These are phyloP conservation scores for Ophiostoma australiae DNA, from an alignment of 2,329 filamentous ascomycete species.

Conservation along the genomic window DNA sequence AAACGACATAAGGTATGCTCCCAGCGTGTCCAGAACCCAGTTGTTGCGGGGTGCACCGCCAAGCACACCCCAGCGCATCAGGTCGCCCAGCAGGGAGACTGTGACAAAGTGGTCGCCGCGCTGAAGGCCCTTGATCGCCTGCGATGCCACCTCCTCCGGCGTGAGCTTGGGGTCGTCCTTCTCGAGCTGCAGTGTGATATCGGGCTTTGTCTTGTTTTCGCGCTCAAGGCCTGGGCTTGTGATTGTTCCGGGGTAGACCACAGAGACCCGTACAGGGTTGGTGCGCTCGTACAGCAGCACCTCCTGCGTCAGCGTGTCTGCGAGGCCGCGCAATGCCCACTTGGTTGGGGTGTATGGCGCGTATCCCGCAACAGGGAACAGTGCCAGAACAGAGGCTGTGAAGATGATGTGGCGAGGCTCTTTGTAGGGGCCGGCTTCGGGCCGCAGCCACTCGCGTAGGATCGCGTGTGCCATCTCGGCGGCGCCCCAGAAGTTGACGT, in stretches of 20 bases:
- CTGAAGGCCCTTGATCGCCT: conserved; percentile 69
- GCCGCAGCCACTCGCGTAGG: conserved; percentile 66
- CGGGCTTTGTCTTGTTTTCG: conserved; percentile 76
- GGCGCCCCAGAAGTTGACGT: conserved; percentile 84
- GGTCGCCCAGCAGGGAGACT: conserved; percentile 63
- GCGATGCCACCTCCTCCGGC: conserved; percentile 69
- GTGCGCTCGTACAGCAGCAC: conserved; percentile 73
- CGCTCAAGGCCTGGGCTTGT: conserved; percentile 66
- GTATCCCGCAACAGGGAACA: conserved; percentile 78
- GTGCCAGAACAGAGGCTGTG: conserved; percentile 71
- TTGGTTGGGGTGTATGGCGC: conserved; percentile 78
- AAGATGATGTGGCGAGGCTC: conserved; percentile 76
- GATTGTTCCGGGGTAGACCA: conserved; percentile 82
- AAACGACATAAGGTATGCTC: conserved; percentile 49
- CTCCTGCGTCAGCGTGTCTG: conserved; percentile 80
- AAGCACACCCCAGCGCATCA: conserved; percentile 62
- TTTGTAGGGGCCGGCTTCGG: conserved; percentile 42
- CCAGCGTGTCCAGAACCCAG: conserved; percentile 55
- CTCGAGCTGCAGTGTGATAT: conserved; percentile 73
- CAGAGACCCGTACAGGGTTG: conserved; percentile 64
- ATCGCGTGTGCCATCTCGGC: conserved; percentile 81
- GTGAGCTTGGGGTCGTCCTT: conserved; percentile 74
- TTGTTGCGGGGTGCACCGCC: conserved; percentile 55
- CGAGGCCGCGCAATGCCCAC: conserved; percentile 74
- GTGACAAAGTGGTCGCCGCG: conserved; percentile 74